phyloP scores from a whole-genome alignment of 257 asterid genomes.

The Solanum megistacrolobum region DNA sequence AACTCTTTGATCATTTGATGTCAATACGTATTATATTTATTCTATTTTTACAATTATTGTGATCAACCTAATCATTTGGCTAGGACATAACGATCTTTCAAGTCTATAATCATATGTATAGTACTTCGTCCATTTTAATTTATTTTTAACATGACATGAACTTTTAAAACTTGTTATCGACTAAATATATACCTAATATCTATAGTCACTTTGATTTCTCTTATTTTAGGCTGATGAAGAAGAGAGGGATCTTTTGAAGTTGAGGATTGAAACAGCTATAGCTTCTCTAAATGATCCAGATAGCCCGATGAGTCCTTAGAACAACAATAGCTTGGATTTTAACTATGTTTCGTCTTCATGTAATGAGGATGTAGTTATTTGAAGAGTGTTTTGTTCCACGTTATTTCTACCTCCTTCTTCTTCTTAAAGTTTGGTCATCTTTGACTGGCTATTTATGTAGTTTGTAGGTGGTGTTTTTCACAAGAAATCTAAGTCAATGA shows the following conservation, averaged over 20 bases:
- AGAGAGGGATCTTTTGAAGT: slow-evolving; percentile 39
- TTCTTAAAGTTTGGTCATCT: neutral
- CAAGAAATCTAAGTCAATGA: neutral
- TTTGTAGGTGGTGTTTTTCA: neutral
- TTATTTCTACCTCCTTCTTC: neutral
- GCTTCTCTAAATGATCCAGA: slow-evolving; percentile 51
- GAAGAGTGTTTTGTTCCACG: neutral
- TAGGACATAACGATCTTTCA: neutral
- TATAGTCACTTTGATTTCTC: neutral
- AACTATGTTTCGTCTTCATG: neutral
- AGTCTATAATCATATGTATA: neutral
- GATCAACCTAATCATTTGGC: neutral
- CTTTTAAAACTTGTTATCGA: neutral
- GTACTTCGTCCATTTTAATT: neutral
- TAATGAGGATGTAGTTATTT: neutral
- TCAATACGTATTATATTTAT: neutral
- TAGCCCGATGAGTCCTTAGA: slow-evolving; percentile 49
- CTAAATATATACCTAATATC: neutral
- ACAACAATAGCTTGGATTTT: neutral
- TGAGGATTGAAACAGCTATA: slow-evolving; percentile 56
- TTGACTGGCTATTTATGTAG: neutral
- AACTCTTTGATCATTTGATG: neutral
- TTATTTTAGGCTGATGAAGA: slow-evolving; percentile 53
- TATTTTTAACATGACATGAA: neutral
- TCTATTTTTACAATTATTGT: neutral